A percentile compares a stretch with the other conserved stretches of the same genome.
Evolutionary conservation across 2,329 filamentous ascomycete species (phyloP).

Genomic region (Kalaharituber pfeilii): DNA sequence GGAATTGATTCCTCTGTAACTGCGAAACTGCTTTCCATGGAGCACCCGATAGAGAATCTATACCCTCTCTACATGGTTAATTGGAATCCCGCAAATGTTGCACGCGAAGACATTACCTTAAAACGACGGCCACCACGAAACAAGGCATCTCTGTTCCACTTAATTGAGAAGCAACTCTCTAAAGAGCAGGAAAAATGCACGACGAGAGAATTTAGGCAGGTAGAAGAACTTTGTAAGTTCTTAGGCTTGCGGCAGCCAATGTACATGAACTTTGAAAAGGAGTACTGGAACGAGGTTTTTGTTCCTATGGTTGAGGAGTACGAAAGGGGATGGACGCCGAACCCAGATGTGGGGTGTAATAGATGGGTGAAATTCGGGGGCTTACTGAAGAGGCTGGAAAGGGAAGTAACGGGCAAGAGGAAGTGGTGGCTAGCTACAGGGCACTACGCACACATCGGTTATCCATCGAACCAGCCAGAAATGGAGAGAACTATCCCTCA

Average conservation of each 20-base stretch:
- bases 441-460: conserved; percentile 14
- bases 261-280: conserved; percentile 16
- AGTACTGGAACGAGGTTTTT: conserved; percentile 19
- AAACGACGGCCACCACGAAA: conserved; percentile 3
- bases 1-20: conserved; percentile 17
- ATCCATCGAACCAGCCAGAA: background rate
- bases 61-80: conserved; percentile 18
- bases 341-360: conserved; percentile 19
- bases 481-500: conserved; percentile 5
- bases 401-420: conserved; percentile 1
- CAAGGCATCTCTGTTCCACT: background rate
- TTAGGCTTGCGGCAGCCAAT: conserved; percentile 10
- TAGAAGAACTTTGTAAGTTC: conserved; percentile 12
- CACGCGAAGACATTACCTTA: background rate
- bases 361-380: conserved; percentile 17
- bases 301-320: conserved; percentile 17
- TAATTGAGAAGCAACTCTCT: background rate
- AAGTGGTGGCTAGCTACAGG: conserved; percentile 20
- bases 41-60: conserved; percentile 15
- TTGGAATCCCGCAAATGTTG: conserved; percentile 10
- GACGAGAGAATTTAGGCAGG: conserved; percentile 13
- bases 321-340: conserved; percentile 13
- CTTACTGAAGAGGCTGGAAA: conserved; percentile 10
- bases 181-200: conserved; percentile 9
- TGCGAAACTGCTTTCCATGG: conserved; percentile 12